Conservation (phyloP, 768 basidiomycete genomes). For the Coprinopsis strossmayeri region DNA sequence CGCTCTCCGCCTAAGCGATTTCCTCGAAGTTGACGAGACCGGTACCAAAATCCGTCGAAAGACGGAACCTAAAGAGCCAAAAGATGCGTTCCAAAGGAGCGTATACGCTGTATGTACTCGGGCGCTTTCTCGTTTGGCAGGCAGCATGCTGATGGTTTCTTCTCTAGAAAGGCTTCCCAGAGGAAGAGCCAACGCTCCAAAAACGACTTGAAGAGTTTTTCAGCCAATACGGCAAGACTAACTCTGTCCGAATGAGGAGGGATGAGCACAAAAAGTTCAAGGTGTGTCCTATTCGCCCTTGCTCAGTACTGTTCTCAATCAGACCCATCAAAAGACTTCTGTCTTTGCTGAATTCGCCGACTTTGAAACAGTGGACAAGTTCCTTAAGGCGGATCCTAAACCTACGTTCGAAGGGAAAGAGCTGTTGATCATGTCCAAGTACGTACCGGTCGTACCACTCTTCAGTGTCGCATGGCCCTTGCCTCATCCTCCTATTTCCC, state of each 20-base stretch:
- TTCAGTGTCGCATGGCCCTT: too few species aligned
- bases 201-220: conserved; percentile 75
- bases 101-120: conserved; percentile 64
- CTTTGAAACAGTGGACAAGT: conserved; percentile 58
- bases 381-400: conserved; percentile 77
- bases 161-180: conserved; percentile 80
- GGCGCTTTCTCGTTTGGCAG: conserved; percentile 47
- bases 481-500: background rate
- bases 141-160: conserved; percentile 18
- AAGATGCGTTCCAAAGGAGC: conserved; percentile 75
- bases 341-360: conserved; percentile 90
- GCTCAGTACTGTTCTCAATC: too few species aligned
- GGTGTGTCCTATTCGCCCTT: too few species aligned
- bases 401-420: conserved; percentile 74
- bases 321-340: conserved; percentile 54
- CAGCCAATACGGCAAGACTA: conserved; percentile 65
- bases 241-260: conserved; percentile 84
- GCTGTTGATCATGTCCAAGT: conserved; percentile 87
- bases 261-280: conserved; percentile 85
- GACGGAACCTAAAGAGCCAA: conserved; percentile 72
- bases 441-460: background rate
- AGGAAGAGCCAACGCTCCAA: conserved; percentile 56
- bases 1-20: conserved; percentile 47
- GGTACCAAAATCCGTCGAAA: conserved; percentile 68
- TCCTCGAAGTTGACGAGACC: conserved; percentile 70